A percentile compares a stretch with the other conserved stretches of the same genome.
These are phyloP conservation scores for Aureobasidium uvarum DNA, from an alignment of 2,329 filamentous ascomycete species.

Conservation along the genomic window DNA sequence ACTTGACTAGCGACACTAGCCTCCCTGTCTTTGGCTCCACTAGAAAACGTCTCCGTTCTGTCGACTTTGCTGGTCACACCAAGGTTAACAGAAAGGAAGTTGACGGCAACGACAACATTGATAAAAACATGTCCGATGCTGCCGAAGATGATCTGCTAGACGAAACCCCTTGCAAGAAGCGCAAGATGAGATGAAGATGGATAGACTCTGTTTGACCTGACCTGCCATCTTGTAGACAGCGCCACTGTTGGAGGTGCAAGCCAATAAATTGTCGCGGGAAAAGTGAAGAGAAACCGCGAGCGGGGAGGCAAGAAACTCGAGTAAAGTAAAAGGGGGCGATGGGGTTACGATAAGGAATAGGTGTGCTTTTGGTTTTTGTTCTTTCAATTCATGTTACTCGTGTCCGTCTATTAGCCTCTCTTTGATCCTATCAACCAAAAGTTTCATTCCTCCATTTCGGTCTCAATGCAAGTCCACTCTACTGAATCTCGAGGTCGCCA, in stretches of 20 bases:
- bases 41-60: background rate
- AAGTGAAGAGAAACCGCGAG: background rate
- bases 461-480: background rate
- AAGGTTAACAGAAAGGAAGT: background rate
- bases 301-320: too few relatives aligned
- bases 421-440: background rate
- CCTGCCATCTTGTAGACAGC: background rate
- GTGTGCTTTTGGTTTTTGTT: too few relatives aligned
- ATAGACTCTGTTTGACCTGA: background rate
- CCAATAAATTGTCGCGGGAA: background rate
- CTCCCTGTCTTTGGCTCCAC: background rate
- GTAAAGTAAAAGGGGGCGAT: too few relatives aligned
- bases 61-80: background rate
- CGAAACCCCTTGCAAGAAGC: background rate
- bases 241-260: background rate
- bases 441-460: background rate
- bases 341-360: too few relatives aligned
- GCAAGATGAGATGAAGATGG: background rate
- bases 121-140: background rate
- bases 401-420: too few relatives aligned
- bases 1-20: background rate
- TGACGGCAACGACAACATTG: background rate
- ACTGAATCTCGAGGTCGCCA: constrained; percentile 60
- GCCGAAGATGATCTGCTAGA: background rate
- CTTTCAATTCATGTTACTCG: too few relatives aligned